These are phyloP conservation scores for Eucalyptus sp. DNA, from an alignment of 345 rosid species.

Conservation along the genomic window DNA sequence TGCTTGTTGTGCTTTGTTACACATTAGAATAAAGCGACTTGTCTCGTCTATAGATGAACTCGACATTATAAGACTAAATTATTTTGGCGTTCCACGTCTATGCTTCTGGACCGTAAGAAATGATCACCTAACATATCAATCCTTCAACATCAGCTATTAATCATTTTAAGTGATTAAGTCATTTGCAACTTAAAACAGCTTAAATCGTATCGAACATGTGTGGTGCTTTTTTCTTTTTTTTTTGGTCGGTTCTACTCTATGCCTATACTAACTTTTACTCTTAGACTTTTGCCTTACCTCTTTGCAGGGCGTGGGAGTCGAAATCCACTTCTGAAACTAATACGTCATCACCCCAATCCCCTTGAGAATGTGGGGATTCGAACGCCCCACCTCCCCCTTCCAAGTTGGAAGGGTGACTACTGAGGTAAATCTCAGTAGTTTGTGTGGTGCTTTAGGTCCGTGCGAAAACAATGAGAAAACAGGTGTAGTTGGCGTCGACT, in stretches of 20 bases:
- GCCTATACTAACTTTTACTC: no score
- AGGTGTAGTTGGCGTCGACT: not conserved
- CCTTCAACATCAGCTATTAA: not conserved
- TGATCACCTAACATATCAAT: not conserved
- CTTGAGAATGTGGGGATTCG: no score
- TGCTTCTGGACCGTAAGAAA: not conserved
- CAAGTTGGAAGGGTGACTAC: no score
- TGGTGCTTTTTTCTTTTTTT: no score
- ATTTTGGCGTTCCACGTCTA: not conserved
- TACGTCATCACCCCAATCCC: no score
- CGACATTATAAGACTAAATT: not conserved
- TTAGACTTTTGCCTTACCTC: no score
- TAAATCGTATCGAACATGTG: no score
- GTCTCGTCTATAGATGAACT: not conserved
- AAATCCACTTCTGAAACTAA: no score
- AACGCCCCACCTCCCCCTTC: no score
- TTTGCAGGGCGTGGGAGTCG: no score
- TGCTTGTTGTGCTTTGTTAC: rapidly evolving
- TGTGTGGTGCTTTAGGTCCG: not conserved
- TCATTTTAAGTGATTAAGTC: not conserved
- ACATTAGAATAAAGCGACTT: rapidly evolving
- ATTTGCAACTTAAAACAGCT: not conserved
- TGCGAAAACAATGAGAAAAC: not conserved
- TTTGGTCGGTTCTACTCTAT: no score
- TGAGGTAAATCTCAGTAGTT: no score